phyloP scores from a whole-genome alignment of 1,284 basidiomycete species.

The Stygiomarasmius scandens region DNA sequence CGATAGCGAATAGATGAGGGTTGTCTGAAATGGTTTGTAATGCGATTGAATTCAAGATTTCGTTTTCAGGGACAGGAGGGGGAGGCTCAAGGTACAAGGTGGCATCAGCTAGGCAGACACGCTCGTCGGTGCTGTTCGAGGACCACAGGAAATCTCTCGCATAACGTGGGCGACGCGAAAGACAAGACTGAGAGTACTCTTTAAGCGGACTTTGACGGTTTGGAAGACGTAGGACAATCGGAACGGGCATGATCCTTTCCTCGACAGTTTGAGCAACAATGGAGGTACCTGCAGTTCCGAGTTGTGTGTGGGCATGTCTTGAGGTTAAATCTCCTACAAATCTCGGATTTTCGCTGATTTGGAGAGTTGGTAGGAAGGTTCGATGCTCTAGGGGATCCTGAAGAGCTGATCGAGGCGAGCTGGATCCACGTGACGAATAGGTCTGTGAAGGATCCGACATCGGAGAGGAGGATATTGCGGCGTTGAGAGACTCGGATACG shows the following conservation, averaged over 20 bases:
- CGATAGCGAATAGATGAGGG: constrained; percentile 35
- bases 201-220: no score
- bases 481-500: background rate
- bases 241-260: background rate
- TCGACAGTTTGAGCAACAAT: background rate
- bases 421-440: background rate
- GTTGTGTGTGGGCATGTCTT: background rate
- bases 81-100: background rate
- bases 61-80: background rate
- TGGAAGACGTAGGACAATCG: background rate
- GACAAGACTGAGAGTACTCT: no score
- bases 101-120: background rate
- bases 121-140: background rate
- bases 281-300: background rate
- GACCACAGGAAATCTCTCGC: background rate
- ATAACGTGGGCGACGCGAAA: background rate
- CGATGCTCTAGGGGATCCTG: no score
- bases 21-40: constrained; percentile 1
- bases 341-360: background rate
- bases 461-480: background rate
- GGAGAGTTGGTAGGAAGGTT: background rate
- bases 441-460: background rate
- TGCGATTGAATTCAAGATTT: constrained; percentile 2
- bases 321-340: background rate
- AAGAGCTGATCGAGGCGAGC: background rate